Evolutionary conservation across 257 asterid species (phyloP), one percentile per base, ranked within the genome.

Genomic region (Paraleonurus japonicus): DNA sequence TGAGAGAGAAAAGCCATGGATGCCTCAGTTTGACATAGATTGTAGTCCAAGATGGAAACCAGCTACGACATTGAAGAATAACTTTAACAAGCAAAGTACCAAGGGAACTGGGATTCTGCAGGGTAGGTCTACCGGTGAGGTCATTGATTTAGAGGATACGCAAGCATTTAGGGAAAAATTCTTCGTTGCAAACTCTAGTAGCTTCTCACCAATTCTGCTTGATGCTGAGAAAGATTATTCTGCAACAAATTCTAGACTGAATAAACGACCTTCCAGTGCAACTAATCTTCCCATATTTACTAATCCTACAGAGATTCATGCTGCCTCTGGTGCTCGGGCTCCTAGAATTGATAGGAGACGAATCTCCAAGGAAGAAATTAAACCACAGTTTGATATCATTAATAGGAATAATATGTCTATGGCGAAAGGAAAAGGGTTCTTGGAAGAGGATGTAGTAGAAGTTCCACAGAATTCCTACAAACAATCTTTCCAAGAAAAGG

Each of bases 71-170:
- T 50, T 65, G 41, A 61, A 59, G 73, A 76, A 71, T 28, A 75
- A 71, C 62, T 51, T 81, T 64, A 43, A 78, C 54, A 45, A 73
- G 76, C 78, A 67, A 71, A 76, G 72, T 72, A 45, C 39, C 22
- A 79, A 82, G 76, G 79, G 57, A 51, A 67, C 80, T 53, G 97
- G 95, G 65, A 71, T 73, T 71, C 74, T 61, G 59, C 79, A 72
- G 72, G 86, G 80, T 61, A 78, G 84, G 79, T 67, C 80, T 55
- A 69, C 80, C 48, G 97, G 95, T 78, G 98, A 92, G 82, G 89
- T 88, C 68, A 87, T 95, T 80, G 81, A 89, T 61, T 75, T 80
- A 51, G 88, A 84, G 32, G 82, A 77, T 61, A 60, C 81, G 50
- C 75, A 76, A 73, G 77, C 84, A 73, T 80, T 75, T 65, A 67